Conservation (phyloP, 495 filamentous ascomycete genomes). For the Ramalina intermedia region DNA sequence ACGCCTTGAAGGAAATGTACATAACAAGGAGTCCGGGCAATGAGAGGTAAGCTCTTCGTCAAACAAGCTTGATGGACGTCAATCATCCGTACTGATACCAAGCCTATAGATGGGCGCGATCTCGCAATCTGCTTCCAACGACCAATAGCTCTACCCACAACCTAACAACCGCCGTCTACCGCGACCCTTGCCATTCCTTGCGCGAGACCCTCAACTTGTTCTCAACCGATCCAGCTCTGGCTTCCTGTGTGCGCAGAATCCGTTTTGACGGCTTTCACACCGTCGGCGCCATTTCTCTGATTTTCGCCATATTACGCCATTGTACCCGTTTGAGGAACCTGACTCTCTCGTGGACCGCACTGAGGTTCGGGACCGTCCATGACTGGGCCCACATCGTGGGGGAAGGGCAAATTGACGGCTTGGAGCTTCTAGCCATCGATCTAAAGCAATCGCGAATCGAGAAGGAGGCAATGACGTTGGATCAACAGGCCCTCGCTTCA, state of each 20-base stretch:
- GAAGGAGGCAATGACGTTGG: constrained; percentile 8
- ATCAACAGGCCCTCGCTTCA: constrained; percentile 18
- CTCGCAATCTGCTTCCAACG: constrained; percentile 20
- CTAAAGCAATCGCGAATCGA: constrained; percentile 25
- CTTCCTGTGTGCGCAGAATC: constrained; percentile 31
- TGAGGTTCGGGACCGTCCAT: constrained; percentile 27
- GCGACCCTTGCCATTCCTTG: constrained; percentile 34
- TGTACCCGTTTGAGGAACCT: constrained; percentile 29
- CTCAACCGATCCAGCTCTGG: constrained; percentile 24
- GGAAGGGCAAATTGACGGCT: constrained; percentile 24
- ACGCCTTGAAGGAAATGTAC: constrained; percentile 33
- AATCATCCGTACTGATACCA: neutral
- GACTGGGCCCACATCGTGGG: constrained; percentile 32
- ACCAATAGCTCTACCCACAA: constrained; percentile 15
- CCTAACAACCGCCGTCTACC: constrained; percentile 29
- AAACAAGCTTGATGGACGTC: neutral
- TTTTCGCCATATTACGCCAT: constrained; percentile 27
- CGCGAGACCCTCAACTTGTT: constrained; percentile 32
- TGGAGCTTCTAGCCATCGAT: constrained; percentile 34
- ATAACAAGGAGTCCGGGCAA: constrained; percentile 36
- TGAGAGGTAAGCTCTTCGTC: constrained; percentile 22
- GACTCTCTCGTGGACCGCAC: constrained; percentile 36
- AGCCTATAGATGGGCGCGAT: constrained; percentile 19
- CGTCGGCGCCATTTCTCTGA: constrained; percentile 28
- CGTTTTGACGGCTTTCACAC: constrained; percentile 42